Conservation (phyloP, 768 basidiomycete species). For the Leccinum pellstonianum region DNA sequence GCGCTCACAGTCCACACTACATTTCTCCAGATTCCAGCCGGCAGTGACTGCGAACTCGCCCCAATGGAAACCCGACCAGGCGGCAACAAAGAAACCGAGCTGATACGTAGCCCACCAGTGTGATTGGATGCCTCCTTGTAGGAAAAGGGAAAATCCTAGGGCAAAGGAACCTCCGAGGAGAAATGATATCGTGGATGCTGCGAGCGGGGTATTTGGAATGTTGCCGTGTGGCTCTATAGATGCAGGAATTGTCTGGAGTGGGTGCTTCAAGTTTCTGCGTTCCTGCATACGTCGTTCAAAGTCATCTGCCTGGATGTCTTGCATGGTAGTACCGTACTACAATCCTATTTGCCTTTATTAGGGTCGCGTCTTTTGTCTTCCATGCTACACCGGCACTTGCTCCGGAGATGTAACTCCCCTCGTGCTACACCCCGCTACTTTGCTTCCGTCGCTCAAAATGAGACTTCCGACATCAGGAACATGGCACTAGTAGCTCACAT, state of each 20-base stretch:
- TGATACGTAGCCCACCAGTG: conserved; percentile 71
- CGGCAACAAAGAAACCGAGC: conserved; percentile 78
- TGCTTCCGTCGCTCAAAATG: conserved; percentile 27
- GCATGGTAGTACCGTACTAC: conserved; percentile 23
- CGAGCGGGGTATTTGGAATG: conserved; percentile 89
- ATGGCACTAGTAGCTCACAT: conserved; percentile 91
- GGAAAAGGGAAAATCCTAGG: conserved; percentile 52
- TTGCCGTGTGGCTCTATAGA: conserved; percentile 42
- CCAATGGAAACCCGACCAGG: conserved; percentile 90
- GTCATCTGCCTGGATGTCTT: conserved; percentile 30
- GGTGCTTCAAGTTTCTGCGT: conserved; percentile 34
- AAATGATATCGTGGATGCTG: conserved; percentile 76
- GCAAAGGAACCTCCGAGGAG: conserved; percentile 74
- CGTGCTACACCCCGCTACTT: conserved; percentile 17
- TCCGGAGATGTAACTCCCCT: conserved; percentile 13
- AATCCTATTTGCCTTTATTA: conserved; percentile 19
- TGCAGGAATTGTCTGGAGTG: conserved; percentile 57
- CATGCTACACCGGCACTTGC: conserved; percentile 21
- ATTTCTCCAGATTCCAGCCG: conserved; percentile 91
- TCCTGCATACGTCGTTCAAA: conserved; percentile 47
- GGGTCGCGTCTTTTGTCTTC: neutral
- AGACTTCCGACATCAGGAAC: conserved; percentile 55
- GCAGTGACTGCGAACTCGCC: conserved; percentile 94
- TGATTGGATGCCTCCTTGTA: conserved; percentile 42
- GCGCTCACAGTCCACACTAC: conserved; percentile 86